phyloP scores from a whole-genome alignment of 1,139 yeast species.

The Sugiyamaella castrensis region DNA sequence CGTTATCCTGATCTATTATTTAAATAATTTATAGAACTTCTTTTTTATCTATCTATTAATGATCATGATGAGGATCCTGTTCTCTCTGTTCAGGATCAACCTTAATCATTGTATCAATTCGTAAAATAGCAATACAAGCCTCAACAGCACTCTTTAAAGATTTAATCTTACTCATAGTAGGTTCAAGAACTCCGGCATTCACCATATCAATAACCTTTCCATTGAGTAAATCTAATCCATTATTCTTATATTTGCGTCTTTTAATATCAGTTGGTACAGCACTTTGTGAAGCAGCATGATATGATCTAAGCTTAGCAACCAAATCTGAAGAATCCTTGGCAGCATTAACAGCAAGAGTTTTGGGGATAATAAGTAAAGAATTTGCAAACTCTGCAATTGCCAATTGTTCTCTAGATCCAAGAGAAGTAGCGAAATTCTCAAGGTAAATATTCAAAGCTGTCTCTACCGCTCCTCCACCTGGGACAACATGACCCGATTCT shows the following conservation, averaged over 20 bases:
- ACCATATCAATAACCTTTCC: constrained; percentile 91
- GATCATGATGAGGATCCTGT: constrained; percentile 55
- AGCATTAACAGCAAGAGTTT: constrained; percentile 94
- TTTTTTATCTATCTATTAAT: constrained; percentile 10
- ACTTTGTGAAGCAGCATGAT: constrained; percentile 92
- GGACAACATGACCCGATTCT: constrained; percentile 92
- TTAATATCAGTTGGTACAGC: constrained; percentile 79
- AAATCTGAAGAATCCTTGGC: constrained; percentile 96
- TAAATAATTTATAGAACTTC: not conserved
- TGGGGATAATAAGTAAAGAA: constrained; percentile 87
- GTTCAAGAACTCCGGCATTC: constrained; percentile 86
- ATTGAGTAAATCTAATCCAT: constrained; percentile 85
- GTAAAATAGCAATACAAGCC: constrained; percentile 94
- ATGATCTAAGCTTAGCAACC: constrained; percentile 91
- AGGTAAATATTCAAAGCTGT: constrained; percentile 90
- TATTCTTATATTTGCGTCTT: constrained; percentile 80
- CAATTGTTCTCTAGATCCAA: constrained; percentile 95
- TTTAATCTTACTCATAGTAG: constrained; percentile 88
- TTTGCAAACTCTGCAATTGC: constrained; percentile 97
- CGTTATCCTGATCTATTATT: no score
- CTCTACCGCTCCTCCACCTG: constrained; percentile 99
- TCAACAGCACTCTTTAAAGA: constrained; percentile 93
- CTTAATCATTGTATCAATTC: constrained; percentile 97
- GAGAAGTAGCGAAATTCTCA: constrained; percentile 96
- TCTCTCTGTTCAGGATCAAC: constrained; percentile 94